phyloP scores from a whole-genome alignment of 345 rosid species.

The Ceriops zippeliana region DNA sequence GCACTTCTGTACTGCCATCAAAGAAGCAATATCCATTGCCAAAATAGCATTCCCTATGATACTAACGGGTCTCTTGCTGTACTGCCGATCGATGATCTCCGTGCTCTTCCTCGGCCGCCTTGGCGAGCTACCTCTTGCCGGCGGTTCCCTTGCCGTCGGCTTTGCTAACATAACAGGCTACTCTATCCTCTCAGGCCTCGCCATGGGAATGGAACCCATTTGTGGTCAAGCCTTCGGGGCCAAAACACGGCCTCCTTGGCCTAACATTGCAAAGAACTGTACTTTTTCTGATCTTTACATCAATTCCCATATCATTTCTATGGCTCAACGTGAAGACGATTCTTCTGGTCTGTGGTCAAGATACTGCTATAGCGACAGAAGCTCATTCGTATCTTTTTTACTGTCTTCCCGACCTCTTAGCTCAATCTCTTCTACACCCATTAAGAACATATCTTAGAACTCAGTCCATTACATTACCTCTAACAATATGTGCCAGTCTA shows the following conservation, averaged over 20 bases:
- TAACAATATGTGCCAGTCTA: constrained; percentile 18
- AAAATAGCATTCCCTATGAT: constrained; percentile 67
- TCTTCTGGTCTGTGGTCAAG: constrained; percentile 58
- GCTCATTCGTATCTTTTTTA: constrained; percentile 64
- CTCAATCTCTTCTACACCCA: constrained; percentile 77
- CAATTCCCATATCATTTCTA: constrained; percentile 59
- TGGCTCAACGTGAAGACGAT: constrained; percentile 76
- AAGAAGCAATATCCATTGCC: constrained; percentile 50
- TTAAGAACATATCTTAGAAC: constrained; percentile 74
- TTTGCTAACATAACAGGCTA: constrained; percentile 92
- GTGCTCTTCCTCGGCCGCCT: constrained; percentile 70
- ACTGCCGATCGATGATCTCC: constrained; percentile 82
- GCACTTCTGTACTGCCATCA: constrained; percentile 28
- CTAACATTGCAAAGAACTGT: constrained; percentile 64
- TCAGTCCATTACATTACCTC: constrained; percentile 46
- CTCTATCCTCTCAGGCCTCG: constrained; percentile 81
- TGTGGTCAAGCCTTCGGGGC: constrained; percentile 94
- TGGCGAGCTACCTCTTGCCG: constrained; percentile 68
- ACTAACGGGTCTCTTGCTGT: constrained; percentile 67
- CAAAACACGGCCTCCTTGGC: constrained; percentile 44
- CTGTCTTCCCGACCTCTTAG: constrained; percentile 80
- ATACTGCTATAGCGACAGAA: constrained; percentile 45
- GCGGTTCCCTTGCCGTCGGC: constrained; percentile 80
- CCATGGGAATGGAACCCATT: constrained; percentile 89
- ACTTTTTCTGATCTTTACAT: constrained; percentile 49